A percentile compares a stretch with the other conserved stretches of the same genome.
phyloP scores from a whole-genome alignment of 345 rosid genomes.

The Durio zibethinus region DNA sequence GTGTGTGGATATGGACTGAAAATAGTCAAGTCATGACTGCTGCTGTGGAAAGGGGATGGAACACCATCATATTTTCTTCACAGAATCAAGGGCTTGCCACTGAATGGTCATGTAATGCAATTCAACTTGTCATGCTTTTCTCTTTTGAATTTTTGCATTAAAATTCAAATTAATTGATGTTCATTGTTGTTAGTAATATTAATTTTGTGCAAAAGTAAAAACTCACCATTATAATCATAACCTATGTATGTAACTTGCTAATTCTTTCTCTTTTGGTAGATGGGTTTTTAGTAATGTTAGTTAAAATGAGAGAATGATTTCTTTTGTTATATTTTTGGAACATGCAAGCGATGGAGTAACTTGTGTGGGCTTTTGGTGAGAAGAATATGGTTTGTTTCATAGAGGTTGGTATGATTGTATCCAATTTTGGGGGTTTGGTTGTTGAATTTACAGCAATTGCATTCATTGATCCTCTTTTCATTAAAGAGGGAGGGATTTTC shows the following conservation, averaged over 20 bases:
- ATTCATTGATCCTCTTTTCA: slow-evolving; percentile 55
- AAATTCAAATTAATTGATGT: not conserved
- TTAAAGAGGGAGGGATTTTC: slow-evolving; percentile 44
- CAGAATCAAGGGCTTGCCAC: slow-evolving; percentile 44
- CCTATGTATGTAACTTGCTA: not conserved
- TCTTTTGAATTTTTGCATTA: not conserved
- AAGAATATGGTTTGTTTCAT: not conserved
- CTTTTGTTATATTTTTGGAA: not conserved
- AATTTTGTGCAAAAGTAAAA: not conserved
- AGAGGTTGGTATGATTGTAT: not conserved
- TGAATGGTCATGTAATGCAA: slow-evolving; percentile 69
- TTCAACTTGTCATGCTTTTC: slow-evolving; percentile 2
- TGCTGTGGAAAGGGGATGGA: slow-evolving; percentile 93
- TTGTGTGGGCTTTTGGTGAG: not conserved
- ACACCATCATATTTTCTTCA: slow-evolving; percentile 61
- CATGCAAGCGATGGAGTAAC: not conserved
- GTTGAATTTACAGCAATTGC: slow-evolving; percentile 57
- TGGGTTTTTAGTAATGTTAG: not conserved
- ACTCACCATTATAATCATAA: not conserved
- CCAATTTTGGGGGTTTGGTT: slow-evolving; percentile 14
- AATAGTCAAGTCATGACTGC: slow-evolving; percentile 69
- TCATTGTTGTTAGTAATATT: not conserved
- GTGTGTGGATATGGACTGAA: slow-evolving; percentile 81
- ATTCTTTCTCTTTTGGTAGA: not conserved
- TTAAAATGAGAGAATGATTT: not conserved